Evolutionary conservation across 2,329 filamentous ascomycete species (phyloP).

Genomic region (Dactylellina drechsleri): DNA sequence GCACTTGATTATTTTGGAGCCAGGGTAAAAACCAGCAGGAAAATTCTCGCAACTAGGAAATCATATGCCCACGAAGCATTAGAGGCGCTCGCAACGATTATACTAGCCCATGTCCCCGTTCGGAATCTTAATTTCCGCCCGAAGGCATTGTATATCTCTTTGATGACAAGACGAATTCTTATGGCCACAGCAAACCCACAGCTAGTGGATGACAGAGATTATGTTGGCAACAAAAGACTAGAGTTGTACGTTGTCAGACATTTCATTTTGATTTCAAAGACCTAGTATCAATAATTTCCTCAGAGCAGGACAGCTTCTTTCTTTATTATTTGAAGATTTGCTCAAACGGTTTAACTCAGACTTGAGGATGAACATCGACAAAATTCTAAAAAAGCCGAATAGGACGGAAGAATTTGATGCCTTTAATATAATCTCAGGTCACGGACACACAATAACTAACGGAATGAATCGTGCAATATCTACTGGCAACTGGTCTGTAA

Average conservation of each 20-base stretch:
- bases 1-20: conserved; percentile 90
- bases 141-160: conserved; percentile 95
- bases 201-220: conserved; percentile 94
- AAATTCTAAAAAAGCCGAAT: conserved; percentile 92
- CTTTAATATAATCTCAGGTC: conserved; percentile 81
- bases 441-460: conserved; percentile 85
- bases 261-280: neutral
- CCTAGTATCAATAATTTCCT: neutral
- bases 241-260: conserved; percentile 70
- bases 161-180: conserved; percentile 95
- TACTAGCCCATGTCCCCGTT: conserved; percentile 94
- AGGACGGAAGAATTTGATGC: conserved; percentile 89
- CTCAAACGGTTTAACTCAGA: conserved; percentile 95
- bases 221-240: conserved; percentile 95
- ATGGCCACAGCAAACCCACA: conserved; percentile 92
- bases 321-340: conserved; percentile 93
- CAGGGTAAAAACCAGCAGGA: conserved; percentile 85
- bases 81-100: conserved; percentile 88
- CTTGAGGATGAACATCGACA: conserved; percentile 93
- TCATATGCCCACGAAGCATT: conserved; percentile 83
- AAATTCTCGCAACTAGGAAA: conserved; percentile 65
- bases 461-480: conserved; percentile 97
- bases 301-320: conserved; percentile 85
- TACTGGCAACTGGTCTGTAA: conserved; percentile 96
- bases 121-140: conserved; percentile 91